Evolutionary conservation across 805 yeast genomes (phyloP).

Genomic region (Barnettozyma pratensis): DNA sequence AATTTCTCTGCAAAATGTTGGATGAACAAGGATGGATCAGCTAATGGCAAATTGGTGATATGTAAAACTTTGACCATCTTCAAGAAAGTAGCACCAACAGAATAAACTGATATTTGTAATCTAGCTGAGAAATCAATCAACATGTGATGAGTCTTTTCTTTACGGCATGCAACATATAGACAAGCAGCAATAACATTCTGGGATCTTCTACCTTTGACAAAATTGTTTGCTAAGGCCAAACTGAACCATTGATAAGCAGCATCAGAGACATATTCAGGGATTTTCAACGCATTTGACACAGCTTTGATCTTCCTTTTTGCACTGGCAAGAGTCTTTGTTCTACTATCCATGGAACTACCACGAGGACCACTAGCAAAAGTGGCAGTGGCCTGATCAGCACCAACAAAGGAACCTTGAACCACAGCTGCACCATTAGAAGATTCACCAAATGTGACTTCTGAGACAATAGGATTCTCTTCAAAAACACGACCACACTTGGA

Average conservation of each 20-base stretch:
- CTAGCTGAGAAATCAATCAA: conserved; percentile 90
- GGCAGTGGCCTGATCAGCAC: conserved; percentile 79
- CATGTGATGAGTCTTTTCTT: conserved; percentile 89
- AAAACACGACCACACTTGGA: conserved; percentile 77
- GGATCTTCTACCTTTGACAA: conserved; percentile 95
- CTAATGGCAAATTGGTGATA: conserved; percentile 73
- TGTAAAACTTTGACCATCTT: conserved; percentile 86
- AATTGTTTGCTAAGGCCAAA: conserved; percentile 78
- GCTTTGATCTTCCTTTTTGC: conserved; percentile 76
- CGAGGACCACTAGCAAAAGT: conserved; percentile 59
- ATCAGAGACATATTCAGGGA: conserved; percentile 81
- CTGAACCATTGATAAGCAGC: conserved; percentile 88
- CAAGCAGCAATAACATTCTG: conserved; percentile 96
- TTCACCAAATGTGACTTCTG: conserved; percentile 94
- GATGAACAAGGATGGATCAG: conserved; percentile 91
- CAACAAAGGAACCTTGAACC: conserved; percentile 91
- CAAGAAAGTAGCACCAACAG: conserved; percentile 92
- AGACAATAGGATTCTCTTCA: conserved; percentile 91
- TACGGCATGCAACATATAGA: conserved; percentile 89
- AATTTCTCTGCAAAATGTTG: conserved; percentile 90
- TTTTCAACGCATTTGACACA: conserved; percentile 71
- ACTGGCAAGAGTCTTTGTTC: conserved; percentile 84
- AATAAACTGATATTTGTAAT: conserved; percentile 85
- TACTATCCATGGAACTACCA: conserved; percentile 71
- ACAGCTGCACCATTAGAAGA: conserved; percentile 90